Conservation (phyloP, 164 flowering plant species). For the Kalanchoe fedtschenkoi region DNA sequence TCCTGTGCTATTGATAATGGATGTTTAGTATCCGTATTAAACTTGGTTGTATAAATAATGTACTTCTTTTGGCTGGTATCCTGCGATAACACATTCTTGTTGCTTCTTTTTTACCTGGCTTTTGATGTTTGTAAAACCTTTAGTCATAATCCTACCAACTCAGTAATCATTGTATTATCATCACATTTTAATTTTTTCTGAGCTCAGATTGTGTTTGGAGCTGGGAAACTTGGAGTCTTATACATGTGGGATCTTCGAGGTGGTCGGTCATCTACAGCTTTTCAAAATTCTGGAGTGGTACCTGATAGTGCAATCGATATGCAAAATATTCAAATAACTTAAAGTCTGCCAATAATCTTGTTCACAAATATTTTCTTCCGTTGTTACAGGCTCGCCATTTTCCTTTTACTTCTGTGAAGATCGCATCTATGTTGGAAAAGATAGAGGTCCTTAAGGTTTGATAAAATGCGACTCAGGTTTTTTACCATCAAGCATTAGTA, state of each 20-base stretch:
- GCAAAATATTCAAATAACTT: background rate
- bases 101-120: background rate
- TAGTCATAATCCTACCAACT: background rate
- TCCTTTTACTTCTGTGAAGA: constrained; percentile 49
- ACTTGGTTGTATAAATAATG: background rate
- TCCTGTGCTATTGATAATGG: background rate
- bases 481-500: background rate
- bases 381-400: constrained; percentile 36
- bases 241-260: constrained; percentile 95
- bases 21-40: background rate
- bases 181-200: background rate
- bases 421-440: constrained; percentile 51
- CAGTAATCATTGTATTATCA: background rate
- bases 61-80: background rate
- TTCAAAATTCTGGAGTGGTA: constrained; percentile 69
- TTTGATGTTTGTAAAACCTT: background rate
- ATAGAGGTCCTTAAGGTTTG: constrained; percentile 70
- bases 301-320: background rate
- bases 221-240: constrained; percentile 59
- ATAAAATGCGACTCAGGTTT: background rate
- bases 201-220: constrained; percentile 65
- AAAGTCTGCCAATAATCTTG: background rate
- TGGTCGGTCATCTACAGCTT: constrained; percentile 60
- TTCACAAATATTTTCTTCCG: background rate
- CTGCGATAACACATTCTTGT: background rate